phyloP scores from a whole-genome alignment of 495 filamentous ascomycete species.

The Chaetomium tenue region DNA sequence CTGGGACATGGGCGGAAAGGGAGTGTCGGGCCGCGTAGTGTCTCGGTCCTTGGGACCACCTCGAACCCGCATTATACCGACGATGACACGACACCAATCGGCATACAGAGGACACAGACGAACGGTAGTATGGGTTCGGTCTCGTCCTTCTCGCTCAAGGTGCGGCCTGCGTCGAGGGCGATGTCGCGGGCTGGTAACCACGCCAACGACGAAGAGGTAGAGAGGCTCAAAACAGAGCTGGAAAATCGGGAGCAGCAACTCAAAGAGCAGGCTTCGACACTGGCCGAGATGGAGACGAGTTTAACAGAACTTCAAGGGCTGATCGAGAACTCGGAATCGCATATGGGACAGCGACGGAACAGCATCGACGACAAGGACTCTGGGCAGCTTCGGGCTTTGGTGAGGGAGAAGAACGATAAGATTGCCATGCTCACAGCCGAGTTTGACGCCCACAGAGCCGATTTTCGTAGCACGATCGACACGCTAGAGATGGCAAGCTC shows the following conservation, averaged over 20 bases:
- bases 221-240: constrained; percentile 63
- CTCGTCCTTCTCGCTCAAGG: constrained; percentile 48
- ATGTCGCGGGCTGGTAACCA: constrained; percentile 33
- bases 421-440: constrained; percentile 88
- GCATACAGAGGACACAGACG: constrained; percentile 50
- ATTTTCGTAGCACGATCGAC: constrained; percentile 96
- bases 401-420: constrained; percentile 96
- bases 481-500: constrained; percentile 93
- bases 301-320: constrained; percentile 71
- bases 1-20: constrained; percentile 48
- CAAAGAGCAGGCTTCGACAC: constrained; percentile 74
- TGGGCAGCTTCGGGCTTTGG: constrained; percentile 69
- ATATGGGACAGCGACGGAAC: constrained; percentile 39
- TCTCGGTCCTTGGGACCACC: constrained; percentile 50
- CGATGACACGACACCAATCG: constrained; percentile 60
- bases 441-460: constrained; percentile 91
- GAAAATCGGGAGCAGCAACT: constrained; percentile 83
- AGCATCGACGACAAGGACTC: constrained; percentile 78
- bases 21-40: constrained; percentile 54
- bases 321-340: constrained; percentile 53
- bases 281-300: constrained; percentile 82
- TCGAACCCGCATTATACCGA: constrained; percentile 45
- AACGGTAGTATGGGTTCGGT: constrained; percentile 50
- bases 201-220: constrained; percentile 62
- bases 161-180: constrained; percentile 51